phyloP scores from a whole-genome alignment of 2,329 filamentous ascomycete genomes.

The Hymenoscyphus fructigenus region DNA sequence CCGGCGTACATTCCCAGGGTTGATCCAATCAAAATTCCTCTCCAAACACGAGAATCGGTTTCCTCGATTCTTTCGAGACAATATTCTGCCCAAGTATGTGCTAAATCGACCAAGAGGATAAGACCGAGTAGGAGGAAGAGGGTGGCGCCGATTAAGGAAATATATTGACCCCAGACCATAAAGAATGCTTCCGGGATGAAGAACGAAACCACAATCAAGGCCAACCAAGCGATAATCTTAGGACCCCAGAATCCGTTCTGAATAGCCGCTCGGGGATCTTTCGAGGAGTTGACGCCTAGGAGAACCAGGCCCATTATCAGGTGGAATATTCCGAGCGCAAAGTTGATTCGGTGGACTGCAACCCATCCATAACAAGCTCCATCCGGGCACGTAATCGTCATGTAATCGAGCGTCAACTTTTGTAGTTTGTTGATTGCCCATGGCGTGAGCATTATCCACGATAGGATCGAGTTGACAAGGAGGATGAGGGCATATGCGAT shows the following conservation, averaged over 20 bases:
- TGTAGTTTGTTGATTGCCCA: constrained; percentile 98
- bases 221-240: constrained; percentile 87
- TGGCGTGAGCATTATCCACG: constrained; percentile 98
- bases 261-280: constrained; percentile 80
- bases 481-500: constrained; percentile 95
- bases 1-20: constrained; percentile 91
- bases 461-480: constrained; percentile 91
- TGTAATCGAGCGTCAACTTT: constrained; percentile 88
- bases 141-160: constrained; percentile 84
- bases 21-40: constrained; percentile 82
- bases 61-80: constrained; percentile 93
- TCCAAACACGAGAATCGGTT: constrained; percentile 81
- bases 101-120: constrained; percentile 89
- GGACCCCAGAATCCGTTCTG: constrained; percentile 99
- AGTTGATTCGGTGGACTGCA: constrained; percentile 96
- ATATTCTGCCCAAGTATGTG: constrained; percentile 95
- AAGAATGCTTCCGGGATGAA: constrained; percentile 95
- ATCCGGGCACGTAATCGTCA: constrained; percentile 89
- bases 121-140: constrained; percentile 91
- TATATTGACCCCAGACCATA: constrained; percentile 92
- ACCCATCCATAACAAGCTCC: constrained; percentile 94
- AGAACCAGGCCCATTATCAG: constrained; percentile 80
- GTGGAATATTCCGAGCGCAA: constrained; percentile 92
- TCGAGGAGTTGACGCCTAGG: constrained; percentile 82
- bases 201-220: constrained; percentile 85